Percentiles rank a stretch among this genome's conserved stretches.
Conservation (phyloP, 1,139 yeast genomes). For the Sugiyamaella pinicola region DNA sequence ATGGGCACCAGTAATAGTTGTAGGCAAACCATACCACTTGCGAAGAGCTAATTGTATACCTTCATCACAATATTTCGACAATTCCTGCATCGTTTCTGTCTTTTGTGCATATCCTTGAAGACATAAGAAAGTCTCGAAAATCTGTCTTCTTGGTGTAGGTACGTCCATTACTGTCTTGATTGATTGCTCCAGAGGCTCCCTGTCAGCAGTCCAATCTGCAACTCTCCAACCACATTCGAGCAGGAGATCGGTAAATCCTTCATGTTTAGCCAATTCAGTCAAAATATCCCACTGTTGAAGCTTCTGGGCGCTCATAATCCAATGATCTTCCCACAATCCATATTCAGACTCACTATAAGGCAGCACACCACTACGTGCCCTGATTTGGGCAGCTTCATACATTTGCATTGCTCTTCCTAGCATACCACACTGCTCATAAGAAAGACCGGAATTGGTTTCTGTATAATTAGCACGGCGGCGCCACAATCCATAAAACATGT, state of each 20-base stretch:
- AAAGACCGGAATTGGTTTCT: constrained; percentile 89
- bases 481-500: constrained; percentile 98
- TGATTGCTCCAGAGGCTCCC: constrained; percentile 92
- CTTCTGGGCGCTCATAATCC: constrained; percentile 97
- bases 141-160: constrained; percentile 95
- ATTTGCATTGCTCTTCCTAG: constrained; percentile 95
- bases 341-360: constrained; percentile 97
- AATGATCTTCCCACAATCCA: constrained; percentile 97
- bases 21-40: constrained; percentile 92
- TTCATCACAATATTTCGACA: constrained; percentile 87
- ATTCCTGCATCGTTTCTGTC: constrained; percentile 72
- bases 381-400: constrained; percentile 96
- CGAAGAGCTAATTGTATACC: constrained; percentile 91
- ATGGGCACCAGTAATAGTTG: constrained; percentile 76
- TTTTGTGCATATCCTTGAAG: constrained; percentile 93
- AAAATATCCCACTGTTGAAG: constrained; percentile 97
- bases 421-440: constrained; percentile 92
- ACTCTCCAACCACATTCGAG: constrained; percentile 99
- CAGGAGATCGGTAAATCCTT: constrained; percentile 90
- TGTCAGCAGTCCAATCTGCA: constrained; percentile 96
- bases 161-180: constrained; percentile 97
- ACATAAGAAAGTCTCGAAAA: constrained; percentile 90
- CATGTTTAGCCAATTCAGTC: constrained; percentile 96
- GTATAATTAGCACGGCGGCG: constrained; percentile 91
- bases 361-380: constrained; percentile 91